phyloP scores from a whole-genome alignment of 768 basidiomycete genomes.

The Coprinopsis marcescibilis region DNA sequence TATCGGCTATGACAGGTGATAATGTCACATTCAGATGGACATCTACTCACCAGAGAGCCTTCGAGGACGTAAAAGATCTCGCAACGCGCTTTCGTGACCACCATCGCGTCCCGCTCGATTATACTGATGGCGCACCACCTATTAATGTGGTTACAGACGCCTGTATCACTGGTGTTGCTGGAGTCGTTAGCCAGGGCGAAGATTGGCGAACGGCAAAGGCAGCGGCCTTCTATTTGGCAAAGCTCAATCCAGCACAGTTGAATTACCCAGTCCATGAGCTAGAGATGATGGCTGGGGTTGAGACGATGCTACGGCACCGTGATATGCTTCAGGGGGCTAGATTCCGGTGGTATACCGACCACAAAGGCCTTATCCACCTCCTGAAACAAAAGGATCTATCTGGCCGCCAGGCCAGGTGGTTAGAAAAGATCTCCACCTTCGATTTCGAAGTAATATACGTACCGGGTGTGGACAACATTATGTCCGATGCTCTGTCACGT shows the following conservation, averaged over 20 bases:
- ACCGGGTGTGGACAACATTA: conserved; percentile 31
- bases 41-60: conserved; percentile 19
- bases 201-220: conserved; percentile 27
- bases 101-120: conserved; percentile 16
- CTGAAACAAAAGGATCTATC: conserved; percentile 28
- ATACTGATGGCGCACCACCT: conserved; percentile 11
- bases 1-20: conserved; percentile 18
- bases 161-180: conserved; percentile 22
- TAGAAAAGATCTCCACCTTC: conserved; percentile 21
- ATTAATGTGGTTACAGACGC: conserved; percentile 27
- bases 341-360: conserved; percentile 28
- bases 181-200: conserved; percentile 21
- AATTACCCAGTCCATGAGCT: conserved; percentile 36
- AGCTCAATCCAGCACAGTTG: conserved; percentile 25
- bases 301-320: conserved; percentile 23
- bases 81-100: conserved; percentile 13
- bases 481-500: conserved; percentile 36
- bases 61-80: conserved; percentile 24
- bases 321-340: conserved; percentile 23
- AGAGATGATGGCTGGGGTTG: conserved; percentile 31
- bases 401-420: conserved; percentile 27
- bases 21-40: conserved; percentile 17
- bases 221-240: conserved; percentile 26
- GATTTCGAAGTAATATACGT: conserved; percentile 29
- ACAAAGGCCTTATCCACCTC: conserved; percentile 23